Evolutionary conservation across 306 rosid genomes (phyloP).

Genomic region (Ammopiptanthus mongolicus): DNA sequence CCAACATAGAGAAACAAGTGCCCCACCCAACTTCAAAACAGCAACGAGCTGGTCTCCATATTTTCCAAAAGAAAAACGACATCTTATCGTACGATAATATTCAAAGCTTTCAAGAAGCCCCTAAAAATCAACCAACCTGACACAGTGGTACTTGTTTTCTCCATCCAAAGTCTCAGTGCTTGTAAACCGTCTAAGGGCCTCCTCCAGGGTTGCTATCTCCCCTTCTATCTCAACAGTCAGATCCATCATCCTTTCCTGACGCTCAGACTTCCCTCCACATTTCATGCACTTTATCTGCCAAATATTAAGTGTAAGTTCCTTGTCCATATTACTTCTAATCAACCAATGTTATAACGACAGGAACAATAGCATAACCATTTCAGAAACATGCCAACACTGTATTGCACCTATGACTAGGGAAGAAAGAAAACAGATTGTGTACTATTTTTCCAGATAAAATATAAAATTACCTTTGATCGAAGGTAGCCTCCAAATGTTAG

Average conservation of each 20-base stretch:
- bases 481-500: slow-evolving; percentile 95
- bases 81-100: neutral
- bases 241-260: slow-evolving; percentile 97
- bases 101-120: neutral
- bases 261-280: slow-evolving; percentile 91
- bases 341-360: neutral
- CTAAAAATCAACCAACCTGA: slow-evolving; percentile 56
- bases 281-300: slow-evolving; percentile 83
- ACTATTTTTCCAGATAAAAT: neutral
- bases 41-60: neutral
- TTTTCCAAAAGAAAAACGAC: neutral
- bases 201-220: slow-evolving; percentile 72
- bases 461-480: slow-evolving; percentile 67
- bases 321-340: slow-evolving; percentile 12
- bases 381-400: neutral
- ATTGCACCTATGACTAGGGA: neutral
- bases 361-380: neutral
- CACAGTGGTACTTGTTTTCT: slow-evolving; percentile 88
- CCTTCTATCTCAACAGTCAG: slow-evolving; percentile 94
- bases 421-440: neutral
- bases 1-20: neutral
- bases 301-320: slow-evolving; percentile 17
- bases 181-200: slow-evolving; percentile 77
- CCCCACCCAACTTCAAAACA: neutral
- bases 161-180: slow-evolving; percentile 88